These are phyloP conservation scores for Xanthoconium stramineum DNA, from an alignment of 768 basidiomycete genomes.

Conservation along the genomic window DNA sequence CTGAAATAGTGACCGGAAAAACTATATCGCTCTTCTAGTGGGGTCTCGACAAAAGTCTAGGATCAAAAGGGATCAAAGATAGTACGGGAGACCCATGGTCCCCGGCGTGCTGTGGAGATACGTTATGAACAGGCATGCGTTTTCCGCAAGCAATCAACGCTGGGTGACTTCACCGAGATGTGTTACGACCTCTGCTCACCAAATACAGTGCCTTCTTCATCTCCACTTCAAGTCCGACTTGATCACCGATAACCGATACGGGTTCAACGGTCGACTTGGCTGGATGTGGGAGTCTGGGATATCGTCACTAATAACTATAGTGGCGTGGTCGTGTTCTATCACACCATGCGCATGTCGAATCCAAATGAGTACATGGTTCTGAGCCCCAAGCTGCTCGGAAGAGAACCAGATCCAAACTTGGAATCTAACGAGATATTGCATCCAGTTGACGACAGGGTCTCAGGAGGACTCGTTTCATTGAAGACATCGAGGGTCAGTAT, in stretches of 20 bases:
- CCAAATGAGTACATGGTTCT: neutral
- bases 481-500: neutral
- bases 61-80: too few relatives aligned
- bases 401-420: neutral
- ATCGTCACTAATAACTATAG: neutral
- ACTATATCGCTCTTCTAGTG: neutral
- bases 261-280: neutral
- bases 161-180: neutral
- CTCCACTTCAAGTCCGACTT: slow-evolving; percentile 1
- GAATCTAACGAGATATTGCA: neutral
- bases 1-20: neutral
- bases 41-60: neutral
- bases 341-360: neutral
- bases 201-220: neutral
- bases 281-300: neutral
- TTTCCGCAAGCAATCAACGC: neutral
- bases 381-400: neutral
- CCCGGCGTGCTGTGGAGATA: neutral
- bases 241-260: slow-evolving; percentile 7
- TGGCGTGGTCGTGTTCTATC: slow-evolving; percentile 3
- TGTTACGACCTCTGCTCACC: neutral
- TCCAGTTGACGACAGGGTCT: neutral
- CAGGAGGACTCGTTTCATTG: neutral
- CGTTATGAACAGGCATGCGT: slow-evolving; percentile 1
- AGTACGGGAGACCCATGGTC: neutral